Percentiles rank a stretch among this genome's conserved stretches.
phyloP scores from a whole-genome alignment of 2,329 filamentous ascomycete species.

The Ophiostoma piceae region DNA sequence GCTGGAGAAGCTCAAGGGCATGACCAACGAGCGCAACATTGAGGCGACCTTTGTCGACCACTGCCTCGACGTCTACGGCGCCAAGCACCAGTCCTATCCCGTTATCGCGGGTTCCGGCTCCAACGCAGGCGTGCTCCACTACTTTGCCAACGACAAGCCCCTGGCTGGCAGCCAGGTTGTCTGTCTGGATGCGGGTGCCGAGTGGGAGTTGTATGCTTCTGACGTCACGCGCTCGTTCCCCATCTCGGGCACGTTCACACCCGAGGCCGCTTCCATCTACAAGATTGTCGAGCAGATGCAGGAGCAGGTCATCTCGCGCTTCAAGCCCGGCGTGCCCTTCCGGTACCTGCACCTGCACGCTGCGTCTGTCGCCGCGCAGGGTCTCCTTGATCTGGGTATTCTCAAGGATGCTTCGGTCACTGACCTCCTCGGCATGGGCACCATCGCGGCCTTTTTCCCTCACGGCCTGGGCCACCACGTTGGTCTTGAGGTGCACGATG shows the following conservation, averaged over 20 bases:
- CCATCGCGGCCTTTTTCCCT: conserved; percentile 59
- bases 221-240: conserved; percentile 89
- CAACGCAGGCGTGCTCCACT: conserved; percentile 85
- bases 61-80: conserved; percentile 62
- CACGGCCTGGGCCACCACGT: conserved; percentile 62
- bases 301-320: conserved; percentile 60
- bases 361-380: conserved; percentile 64
- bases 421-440: conserved; percentile 49
- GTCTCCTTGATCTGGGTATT: conserved; percentile 66
- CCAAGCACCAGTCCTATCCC: conserved; percentile 75
- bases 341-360: conserved; percentile 68
- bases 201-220: conserved; percentile 79
- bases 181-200: conserved; percentile 81
- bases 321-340: conserved; percentile 66
- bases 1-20: conserved; percentile 55
- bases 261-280: conserved; percentile 69
- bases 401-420: conserved; percentile 56
- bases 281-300: conserved; percentile 78
- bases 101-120: conserved; percentile 79
- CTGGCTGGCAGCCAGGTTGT: conserved; percentile 67
- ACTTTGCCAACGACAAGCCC: conserved; percentile 70
- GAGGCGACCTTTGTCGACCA: conserved; percentile 70
- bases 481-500: conserved; percentile 61
- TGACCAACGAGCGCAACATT: conserved; percentile 75
- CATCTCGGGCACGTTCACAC: conserved; percentile 61